Conservation (phyloP, 176 grass and related monocot genomes). For the Ananas comosus region DNA sequence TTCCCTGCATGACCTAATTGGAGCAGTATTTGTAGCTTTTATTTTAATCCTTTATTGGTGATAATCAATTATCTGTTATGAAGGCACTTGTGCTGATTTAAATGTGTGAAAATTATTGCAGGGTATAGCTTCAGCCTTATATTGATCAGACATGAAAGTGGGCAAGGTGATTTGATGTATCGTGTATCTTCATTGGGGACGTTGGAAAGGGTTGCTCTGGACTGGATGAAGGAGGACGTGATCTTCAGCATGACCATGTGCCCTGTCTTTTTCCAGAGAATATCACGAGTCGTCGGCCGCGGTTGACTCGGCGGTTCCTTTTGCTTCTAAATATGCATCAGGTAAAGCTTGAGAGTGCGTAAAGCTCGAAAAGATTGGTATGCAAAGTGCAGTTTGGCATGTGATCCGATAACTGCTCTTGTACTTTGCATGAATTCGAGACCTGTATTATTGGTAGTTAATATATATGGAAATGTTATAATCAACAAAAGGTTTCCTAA, state of each 20-base stretch:
- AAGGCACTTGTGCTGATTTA: neutral
- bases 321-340: neutral
- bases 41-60: neutral
- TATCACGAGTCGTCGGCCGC: constrained; percentile 20
- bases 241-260: constrained; percentile 50
- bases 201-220: constrained; percentile 37
- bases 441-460: too few species aligned
- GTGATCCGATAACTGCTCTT: neutral
- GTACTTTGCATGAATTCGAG: too few species aligned
- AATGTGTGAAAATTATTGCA: constrained; percentile 28
- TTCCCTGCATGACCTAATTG: too few species aligned
- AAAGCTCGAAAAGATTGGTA: neutral
- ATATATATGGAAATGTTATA: too few species aligned
- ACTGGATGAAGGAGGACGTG: constrained; percentile 80
- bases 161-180: constrained; percentile 43
- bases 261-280: constrained; percentile 39
- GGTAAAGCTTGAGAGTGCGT: neutral
- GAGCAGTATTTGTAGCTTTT: neutral
- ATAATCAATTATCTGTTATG: neutral
- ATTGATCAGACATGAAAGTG: constrained; percentile 28
- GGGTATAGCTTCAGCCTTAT: constrained; percentile 67
- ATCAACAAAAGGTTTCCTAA: too few species aligned
- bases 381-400: neutral
- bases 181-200: constrained; percentile 48
- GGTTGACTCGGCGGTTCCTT: neutral